Evolutionary conservation across 1,139 yeast species (phyloP), one percentile per base, ranked within the genome.

Genomic region (Debaryomycetaceae sp.): DNA sequence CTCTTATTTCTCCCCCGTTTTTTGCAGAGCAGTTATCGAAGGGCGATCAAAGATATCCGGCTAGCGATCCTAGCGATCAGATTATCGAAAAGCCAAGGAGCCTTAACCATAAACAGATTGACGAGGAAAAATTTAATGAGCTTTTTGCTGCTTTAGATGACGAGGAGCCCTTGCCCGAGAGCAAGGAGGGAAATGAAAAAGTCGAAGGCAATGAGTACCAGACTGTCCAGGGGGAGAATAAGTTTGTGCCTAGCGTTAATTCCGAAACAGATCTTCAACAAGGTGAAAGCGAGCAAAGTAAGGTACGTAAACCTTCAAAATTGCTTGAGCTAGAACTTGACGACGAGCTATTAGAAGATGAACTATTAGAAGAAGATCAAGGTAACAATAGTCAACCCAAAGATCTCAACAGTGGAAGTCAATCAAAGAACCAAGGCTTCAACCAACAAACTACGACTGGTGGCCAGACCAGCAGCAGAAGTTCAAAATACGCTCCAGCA

Each of bases 251-350:
- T 11, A 13, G n/a, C n/a, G 2, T 9, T 4, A 13, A 4, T 34
- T 34, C 5, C 13, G n/a, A 34, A 13, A 8, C 31, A 27, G 4
- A 8, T 7, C 8, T 27, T 11, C 31, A 27, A 11, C 8, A 27
- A 8, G 31, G 11, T 4, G 11, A 27, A 7, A 11, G 11, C 4
- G 31, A 27, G 11, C 31, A 7, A 27, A 27, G 4, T 7, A 27
- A 27, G 11, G 11, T 8, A 4, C 11, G 11, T 7, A 8, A 8
- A 8, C 31, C 31, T 27, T 27, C 11, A 11, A 27, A 27, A 27
- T 27, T 27, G 31, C 31, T 27, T 27, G 31, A 27, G 31, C 54
- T 73, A 52, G 77, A 70, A n/a, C 63, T 70, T 41, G 84, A 79
- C 45, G 81, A 76, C 43, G 49, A 46, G 23, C 38, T 48, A 33